Percentiles rank a stretch among this genome's conserved stretches.
These are phyloP conservation scores for Furcasterigmium furcatum DNA, from an alignment of 2,329 filamentous ascomycete species.

Conservation along the genomic window DNA sequence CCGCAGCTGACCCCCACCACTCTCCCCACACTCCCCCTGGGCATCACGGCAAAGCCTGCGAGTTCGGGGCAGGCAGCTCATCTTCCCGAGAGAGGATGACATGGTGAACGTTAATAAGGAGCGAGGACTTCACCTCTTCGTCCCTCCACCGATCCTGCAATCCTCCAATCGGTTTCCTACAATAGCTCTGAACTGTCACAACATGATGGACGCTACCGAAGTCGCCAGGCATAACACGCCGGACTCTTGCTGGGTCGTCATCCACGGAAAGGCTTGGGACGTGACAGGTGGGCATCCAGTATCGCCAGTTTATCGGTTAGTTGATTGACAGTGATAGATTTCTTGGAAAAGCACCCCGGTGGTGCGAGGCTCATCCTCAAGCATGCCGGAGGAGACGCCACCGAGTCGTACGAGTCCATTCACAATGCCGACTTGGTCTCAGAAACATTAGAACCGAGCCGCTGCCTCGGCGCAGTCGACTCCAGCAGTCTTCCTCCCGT, in stretches of 20 bases:
- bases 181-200: no score
- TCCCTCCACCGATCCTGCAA: no score
- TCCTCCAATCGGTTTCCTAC: no score
- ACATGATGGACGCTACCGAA: slow-evolving; percentile 10
- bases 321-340: no score
- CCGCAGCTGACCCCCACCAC: no score
- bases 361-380: slow-evolving; percentile 26
- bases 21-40: no score
- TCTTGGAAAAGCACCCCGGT: slow-evolving; percentile 26
- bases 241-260: slow-evolving; percentile 15
- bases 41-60: no score
- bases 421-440: slow-evolving; percentile 24
- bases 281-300: slow-evolving; percentile 10
- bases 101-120: no score
- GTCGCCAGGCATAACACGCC: slow-evolving; percentile 13
- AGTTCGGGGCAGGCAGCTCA: no score
- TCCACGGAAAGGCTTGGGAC: slow-evolving; percentile 15
- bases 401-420: slow-evolving; percentile 26
- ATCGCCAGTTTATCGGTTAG: neutral
- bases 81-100: no score
- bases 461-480: slow-evolving; percentile 21
- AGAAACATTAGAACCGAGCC: slow-evolving; percentile 19
- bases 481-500: neutral
- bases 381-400: slow-evolving; percentile 28
- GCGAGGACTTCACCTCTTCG: no score